phyloP scores from a whole-genome alignment of 768 basidiomycete species.

The Termitomyces sp. region DNA sequence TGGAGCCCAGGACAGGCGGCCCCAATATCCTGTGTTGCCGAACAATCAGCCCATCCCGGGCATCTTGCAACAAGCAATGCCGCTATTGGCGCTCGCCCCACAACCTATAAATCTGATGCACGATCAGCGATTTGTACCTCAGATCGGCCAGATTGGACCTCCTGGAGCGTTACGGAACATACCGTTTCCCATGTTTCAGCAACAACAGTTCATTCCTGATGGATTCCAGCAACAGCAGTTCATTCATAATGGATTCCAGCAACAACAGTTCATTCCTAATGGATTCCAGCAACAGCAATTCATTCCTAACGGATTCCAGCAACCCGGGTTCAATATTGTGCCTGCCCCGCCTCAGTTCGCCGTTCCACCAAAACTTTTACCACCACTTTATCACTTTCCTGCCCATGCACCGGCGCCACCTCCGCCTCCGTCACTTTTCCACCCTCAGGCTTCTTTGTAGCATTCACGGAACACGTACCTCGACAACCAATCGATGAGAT shows the following conservation, averaged over 20 bases:
- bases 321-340: background rate
- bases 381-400: background rate
- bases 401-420: background rate
- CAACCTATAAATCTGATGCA: background rate
- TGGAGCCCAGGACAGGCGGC: background rate
- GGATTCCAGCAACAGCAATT: too few species aligned
- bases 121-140: background rate
- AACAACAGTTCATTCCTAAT: background rate
- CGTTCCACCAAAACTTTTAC: background rate
- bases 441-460: background rate
- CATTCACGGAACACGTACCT: background rate
- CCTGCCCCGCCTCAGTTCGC: background rate
- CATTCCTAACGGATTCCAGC: background rate
- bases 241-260: background rate
- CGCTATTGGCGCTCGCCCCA: background rate
- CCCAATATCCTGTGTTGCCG: background rate
- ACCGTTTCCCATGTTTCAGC: background rate
- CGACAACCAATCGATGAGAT: background rate
- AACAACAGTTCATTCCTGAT: background rate
- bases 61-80: constrained; percentile 2
- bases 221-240: too few species aligned
- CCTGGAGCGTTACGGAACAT: background rate
- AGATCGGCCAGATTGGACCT: background rate
- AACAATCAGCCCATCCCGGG: background rate
- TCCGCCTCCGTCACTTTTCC: background rate